Evolutionary conservation across 208 protist genomes (phyloP), one percentile per base, ranked within the genome.

Genomic region (Trypanosoma grayi): DNA sequence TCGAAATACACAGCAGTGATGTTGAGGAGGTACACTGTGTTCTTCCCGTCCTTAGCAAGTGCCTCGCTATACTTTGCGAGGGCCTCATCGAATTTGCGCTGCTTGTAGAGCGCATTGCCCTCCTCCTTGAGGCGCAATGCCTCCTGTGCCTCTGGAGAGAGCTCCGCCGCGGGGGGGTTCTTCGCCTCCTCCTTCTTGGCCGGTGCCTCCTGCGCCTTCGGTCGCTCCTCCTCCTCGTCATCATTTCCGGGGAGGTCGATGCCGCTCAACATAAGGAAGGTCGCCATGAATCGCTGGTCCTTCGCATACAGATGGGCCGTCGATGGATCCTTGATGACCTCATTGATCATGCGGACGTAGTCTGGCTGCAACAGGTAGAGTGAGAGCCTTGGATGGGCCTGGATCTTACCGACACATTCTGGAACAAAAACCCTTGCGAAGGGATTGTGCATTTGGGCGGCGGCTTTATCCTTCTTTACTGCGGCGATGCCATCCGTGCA

Each of bases 41-140:
- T 95, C 25, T 76, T 78, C 5, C 81, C 79, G 58, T 97, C 87
- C 66, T 92, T 84, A 25, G 73, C 87, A 37, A 84, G 55, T 0
- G 96, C 93, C 24, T 72, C 79, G 34, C 90, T 31, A 71, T 98
- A 98, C 72, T 95, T 92, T 16, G 62, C 65, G 33, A 98, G 63
- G 6, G 95, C 95, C 54, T 83, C 85, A 60, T 94, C 96, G 64
- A 99, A 99, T 57, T 95, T 75, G 64, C 93, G 87, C 40, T 86
- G 84, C 66, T 98, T 93, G 87, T 98, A 98, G 13, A 93, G 75
- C 58, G 84, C 85, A 75, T 98, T 98, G 22, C 97, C 96, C 64
- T 96, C 79, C 63, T 97, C 89, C 70, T 98, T 97, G n/a, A 91
- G 54, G 13, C 70, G 74, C 41, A 85, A 39, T 8, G 85, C 83